Evolutionary conservation across 345 rosid genomes (phyloP).

Genomic region (Eutrema yunnanense): DNA sequence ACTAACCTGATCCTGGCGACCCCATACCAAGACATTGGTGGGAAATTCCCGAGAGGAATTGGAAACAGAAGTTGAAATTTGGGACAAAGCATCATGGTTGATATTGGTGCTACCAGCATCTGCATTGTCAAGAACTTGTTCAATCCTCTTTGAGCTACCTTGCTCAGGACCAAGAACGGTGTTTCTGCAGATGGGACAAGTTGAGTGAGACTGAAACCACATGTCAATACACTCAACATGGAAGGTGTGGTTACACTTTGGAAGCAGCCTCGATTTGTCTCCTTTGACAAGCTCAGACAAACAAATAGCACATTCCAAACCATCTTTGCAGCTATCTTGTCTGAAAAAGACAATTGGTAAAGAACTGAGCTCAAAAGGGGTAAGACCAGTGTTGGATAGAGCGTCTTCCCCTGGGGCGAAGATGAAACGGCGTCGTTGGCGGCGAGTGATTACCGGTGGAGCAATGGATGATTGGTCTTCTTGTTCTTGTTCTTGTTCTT

Average conservation of each 20-base stretch:
- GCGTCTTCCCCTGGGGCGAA: constrained; percentile 57
- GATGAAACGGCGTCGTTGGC: constrained; percentile 49
- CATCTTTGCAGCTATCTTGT: constrained; percentile 49
- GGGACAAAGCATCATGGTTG: constrained; percentile 25
- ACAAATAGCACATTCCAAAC: constrained; percentile 81
- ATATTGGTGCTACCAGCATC: constrained; percentile 8
- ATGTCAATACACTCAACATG: constrained; percentile 92
- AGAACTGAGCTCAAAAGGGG: constrained; percentile 43
- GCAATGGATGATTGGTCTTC: constrained; percentile 6
- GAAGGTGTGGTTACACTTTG: constrained; percentile 78
- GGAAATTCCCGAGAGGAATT: constrained; percentile 62
- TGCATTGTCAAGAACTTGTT: constrained; percentile 19
- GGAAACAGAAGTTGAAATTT: constrained; percentile 28
- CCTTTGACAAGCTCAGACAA: constrained; percentile 69
- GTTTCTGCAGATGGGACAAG: constrained; percentile 88
- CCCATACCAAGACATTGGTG: constrained; percentile 90
- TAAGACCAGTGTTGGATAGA: constrained; percentile 46
- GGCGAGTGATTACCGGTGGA: constrained; percentile 32
- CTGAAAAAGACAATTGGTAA: constrained; percentile 55
- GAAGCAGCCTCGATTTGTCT: constrained; percentile 68
- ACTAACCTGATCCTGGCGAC: constrained; percentile 61
- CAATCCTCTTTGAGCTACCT: constrained; percentile 3
- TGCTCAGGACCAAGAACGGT: constrained; percentile 32
- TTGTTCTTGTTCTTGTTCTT: neutral
- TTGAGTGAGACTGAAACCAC: constrained; percentile 92